Conservation (phyloP, 192 early-diverging fungal species). For the Jimgerdemannia lactiflua region DNA sequence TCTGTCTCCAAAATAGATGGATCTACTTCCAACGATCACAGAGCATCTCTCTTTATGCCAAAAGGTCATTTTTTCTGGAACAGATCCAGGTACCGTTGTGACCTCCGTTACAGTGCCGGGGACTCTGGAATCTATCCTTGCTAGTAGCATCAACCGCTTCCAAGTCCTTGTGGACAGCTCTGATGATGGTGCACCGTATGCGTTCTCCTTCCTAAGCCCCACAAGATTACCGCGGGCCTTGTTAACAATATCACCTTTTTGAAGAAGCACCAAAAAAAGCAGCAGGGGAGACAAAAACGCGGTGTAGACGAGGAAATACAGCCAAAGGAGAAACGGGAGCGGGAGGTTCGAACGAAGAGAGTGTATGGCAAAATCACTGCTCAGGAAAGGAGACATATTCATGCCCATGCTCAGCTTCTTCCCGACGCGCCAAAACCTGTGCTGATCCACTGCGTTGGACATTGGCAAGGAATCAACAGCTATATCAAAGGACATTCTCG, state of each 20-base stretch:
- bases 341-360: not conserved
- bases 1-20: constrained; percentile 7
- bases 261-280: not conserved
- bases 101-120: not conserved
- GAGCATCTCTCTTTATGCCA: not conserved
- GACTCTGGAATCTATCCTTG: not conserved
- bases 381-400: not conserved
- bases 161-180: constrained; percentile 1
- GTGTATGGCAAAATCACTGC: not conserved
- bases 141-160: constrained; percentile 5
- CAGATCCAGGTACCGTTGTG: constrained; percentile 1
- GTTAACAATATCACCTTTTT: not conserved
- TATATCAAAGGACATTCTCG: not conserved
- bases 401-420: not conserved
- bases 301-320: not conserved
- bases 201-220: not conserved
- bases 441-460: not conserved
- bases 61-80: constrained; percentile 6
- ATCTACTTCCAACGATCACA: not conserved
- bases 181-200: not conserved
- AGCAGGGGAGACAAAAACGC: not conserved
- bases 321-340: not conserved
- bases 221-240: constrained; percentile 1
- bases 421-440: not conserved
- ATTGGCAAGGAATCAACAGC: not conserved